These are phyloP conservation scores for Annulohypoxylon truncatum DNA, from an alignment of 2,329 filamentous ascomycete genomes.

Conservation along the genomic window DNA sequence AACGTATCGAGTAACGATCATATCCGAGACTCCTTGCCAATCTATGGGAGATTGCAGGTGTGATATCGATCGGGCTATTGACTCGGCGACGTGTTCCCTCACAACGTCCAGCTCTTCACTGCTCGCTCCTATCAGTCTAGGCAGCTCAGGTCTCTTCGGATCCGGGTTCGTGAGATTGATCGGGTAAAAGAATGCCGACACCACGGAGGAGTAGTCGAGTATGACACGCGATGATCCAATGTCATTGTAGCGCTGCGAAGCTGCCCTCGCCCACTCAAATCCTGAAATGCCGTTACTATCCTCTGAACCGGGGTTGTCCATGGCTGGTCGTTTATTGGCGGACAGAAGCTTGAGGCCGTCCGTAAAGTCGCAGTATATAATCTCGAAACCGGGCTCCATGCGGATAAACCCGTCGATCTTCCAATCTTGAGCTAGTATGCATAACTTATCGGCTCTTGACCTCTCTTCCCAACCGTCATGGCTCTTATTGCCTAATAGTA, in stretches of 20 bases:
- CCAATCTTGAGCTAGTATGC: constrained; percentile 63
- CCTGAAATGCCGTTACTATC: constrained; percentile 11
- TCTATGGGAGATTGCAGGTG: constrained; percentile 55
- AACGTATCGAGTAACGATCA: constrained; percentile 72
- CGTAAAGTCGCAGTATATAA: constrained; percentile 59
- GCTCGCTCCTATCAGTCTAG: constrained; percentile 49
- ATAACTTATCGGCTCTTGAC: constrained; percentile 66
- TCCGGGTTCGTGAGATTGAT: constrained; percentile 61
- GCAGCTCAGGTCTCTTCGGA: constrained; percentile 48
- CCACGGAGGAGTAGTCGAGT: constrained; percentile 63
- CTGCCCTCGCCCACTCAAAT: constrained; percentile 57
- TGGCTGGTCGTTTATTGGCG: constrained; percentile 47
- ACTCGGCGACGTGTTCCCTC: constrained; percentile 57
- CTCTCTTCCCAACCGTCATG: constrained; percentile 56
- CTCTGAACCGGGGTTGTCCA: constrained; percentile 36
- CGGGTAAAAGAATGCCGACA: constrained; percentile 63
- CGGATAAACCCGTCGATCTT: constrained; percentile 57
- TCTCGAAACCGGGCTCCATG: constrained; percentile 77
- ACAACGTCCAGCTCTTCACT: constrained; percentile 51
- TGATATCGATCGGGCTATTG: constrained; percentile 51
- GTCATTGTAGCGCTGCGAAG: constrained; percentile 59
- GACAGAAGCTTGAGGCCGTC: constrained; percentile 55
- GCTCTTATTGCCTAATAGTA: constrained; percentile 62
- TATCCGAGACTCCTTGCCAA: constrained; percentile 76
- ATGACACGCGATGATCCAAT: constrained; percentile 56